Base-by-base conservation (phyloP, 2,329 filamentous ascomycete species). In the Ceratocystis harringtonii region DNA sequence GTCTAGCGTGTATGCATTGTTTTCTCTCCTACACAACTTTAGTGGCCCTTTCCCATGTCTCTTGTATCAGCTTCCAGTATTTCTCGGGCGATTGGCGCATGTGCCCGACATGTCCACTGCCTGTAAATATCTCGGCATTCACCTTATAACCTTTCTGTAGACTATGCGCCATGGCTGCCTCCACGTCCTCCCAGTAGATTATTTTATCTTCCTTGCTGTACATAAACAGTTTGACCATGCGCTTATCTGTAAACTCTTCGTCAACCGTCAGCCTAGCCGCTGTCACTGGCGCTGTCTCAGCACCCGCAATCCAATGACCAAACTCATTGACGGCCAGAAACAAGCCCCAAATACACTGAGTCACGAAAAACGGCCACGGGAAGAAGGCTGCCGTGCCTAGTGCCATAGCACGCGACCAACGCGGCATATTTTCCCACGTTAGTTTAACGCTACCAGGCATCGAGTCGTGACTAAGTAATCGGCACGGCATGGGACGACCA, bases 41-140 rank as follows among this genome's bases (percentile, higher is more conserved):
- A n/a, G 28, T 41, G 4, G 30, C 63, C 44, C 10, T 52, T 19
- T 48, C 58, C 68, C 68, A 68, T n/a, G 61, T 58, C 3, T n/a
- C 43, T 15, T 57, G 43, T n/a, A 68, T 61, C 15, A 44, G 36
- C 5, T 45, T 70, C 84, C 84, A 87, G 70, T 87, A 88, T 71
- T 79, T 76, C 41, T 77, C 77, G 0, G 80, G 78, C 65, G 84
- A 78, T 72, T 78, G 73, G 19, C 80, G 75, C 75, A 87, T 80
- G 70, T 87, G 83, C 1, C 81, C 82, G 19, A 85, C 84, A 72
- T 88, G 84, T 1, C 78, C 74, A 62, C 80, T 84, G 3, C 78
- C 80, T 62, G 82, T 77, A 68, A 87, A 87, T 36, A 79, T 70
- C 66, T 82, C 79, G 22, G 76, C 74, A 1, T 77, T 74, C 1